Percentiles rank a stretch among this genome's conserved stretches.
These are phyloP conservation scores for Pulveroboletus sp. DNA, from an alignment of 768 basidiomycete genomes.

Conservation along the genomic window DNA sequence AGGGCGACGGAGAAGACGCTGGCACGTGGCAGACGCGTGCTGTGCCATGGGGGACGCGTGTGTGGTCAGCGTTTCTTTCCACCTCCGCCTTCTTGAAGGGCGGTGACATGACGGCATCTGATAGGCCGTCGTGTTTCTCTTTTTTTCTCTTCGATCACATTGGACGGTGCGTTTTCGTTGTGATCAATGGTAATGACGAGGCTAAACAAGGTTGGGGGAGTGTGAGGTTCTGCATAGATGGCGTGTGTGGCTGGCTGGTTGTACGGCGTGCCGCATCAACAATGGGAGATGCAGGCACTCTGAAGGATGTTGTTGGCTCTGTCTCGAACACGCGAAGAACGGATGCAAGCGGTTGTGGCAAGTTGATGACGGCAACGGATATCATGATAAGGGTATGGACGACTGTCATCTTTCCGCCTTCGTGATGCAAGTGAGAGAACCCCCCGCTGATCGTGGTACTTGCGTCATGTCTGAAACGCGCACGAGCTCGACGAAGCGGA, in stretches of 20 bases:
- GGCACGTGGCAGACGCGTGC: constrained; percentile 26
- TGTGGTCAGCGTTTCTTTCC: constrained; percentile 12
- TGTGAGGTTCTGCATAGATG: constrained; percentile 20
- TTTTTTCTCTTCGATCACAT: constrained; percentile 16
- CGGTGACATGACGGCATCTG: constrained; percentile 21
- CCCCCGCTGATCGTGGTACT: constrained; percentile 16
- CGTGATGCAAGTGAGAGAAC: background rate
- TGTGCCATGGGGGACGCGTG: constrained; percentile 27
- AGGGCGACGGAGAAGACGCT: constrained; percentile 7
- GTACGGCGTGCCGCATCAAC: background rate
- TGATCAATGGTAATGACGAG: constrained; percentile 2
- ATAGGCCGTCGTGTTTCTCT: background rate
- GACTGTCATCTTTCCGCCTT: no score
- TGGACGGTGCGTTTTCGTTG: constrained; percentile 3
- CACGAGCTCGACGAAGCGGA: no score
- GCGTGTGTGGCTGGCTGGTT: constrained; percentile 9
- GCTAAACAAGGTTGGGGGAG: constrained; percentile 13
- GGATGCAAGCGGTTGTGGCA: constrained; percentile 7
- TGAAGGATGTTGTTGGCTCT: background rate
- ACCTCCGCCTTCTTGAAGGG: constrained; percentile 1
- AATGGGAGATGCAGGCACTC: constrained; percentile 9
- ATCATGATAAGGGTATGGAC: background rate
- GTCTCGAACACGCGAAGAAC: constrained; percentile 16
- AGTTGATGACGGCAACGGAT: background rate
- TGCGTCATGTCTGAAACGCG: no score